These are phyloP conservation scores for Coccomyxa sp. DNA, from an alignment of 139 green algal genomes.

Conservation along the genomic window DNA sequence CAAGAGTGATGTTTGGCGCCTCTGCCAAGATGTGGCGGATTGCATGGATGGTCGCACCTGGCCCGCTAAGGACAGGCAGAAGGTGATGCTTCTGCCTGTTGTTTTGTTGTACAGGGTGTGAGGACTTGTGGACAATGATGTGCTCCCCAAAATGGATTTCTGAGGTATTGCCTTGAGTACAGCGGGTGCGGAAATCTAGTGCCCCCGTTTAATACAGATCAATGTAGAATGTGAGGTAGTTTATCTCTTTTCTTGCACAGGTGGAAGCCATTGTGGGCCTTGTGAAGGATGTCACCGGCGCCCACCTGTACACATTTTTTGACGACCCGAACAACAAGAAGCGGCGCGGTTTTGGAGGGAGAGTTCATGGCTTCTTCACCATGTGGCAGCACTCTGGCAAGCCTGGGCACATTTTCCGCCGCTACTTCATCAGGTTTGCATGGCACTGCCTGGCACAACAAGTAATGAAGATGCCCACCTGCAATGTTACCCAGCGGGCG, in stretches of 20 bases:
- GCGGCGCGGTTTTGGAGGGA: not conserved
- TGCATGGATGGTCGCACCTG: constrained; percentile 17
- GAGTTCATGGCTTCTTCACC: not conserved
- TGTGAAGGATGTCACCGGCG: not conserved
- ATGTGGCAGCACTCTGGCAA: not conserved
- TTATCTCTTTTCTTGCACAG: not conserved
- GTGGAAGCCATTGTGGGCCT: not conserved
- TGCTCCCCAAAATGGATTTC: too few species aligned
- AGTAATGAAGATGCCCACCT: not conserved
- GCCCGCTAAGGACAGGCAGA: constrained; percentile 1
- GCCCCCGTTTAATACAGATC: too few species aligned
- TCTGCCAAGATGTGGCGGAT: constrained; percentile 12
- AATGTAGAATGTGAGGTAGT: too few species aligned
- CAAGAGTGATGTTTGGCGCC: constrained; percentile 20
- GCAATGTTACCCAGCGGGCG: not conserved
- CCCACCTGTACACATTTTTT: not conserved
- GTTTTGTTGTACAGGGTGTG: too few species aligned
- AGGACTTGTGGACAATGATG: too few species aligned
- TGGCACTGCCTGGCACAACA: not conserved
- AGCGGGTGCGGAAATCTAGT: too few species aligned
- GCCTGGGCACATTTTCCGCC: not conserved
- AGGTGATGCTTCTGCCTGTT: not conserved
- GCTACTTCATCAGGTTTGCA: not conserved
- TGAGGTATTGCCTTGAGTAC: too few species aligned
- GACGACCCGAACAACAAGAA: not conserved